phyloP scores from a whole-genome alignment of 495 filamentous ascomycete species.

The Polyplosphaeria fusca region DNA sequence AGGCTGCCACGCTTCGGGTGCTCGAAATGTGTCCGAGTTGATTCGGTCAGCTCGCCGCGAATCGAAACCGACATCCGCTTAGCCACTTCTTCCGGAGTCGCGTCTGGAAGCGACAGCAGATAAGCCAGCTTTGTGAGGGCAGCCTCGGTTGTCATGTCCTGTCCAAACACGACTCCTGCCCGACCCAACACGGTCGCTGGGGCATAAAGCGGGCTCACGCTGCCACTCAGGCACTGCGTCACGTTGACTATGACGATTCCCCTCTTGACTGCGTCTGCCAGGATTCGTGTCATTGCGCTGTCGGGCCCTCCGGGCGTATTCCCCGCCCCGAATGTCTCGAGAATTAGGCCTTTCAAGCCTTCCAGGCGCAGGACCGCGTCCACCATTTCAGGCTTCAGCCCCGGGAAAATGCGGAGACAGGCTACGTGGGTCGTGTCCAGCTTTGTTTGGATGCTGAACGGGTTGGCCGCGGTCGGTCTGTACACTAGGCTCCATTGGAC shows the following conservation, averaged over 20 bases:
- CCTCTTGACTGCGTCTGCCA: conserved; percentile 70
- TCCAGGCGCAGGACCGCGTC: conserved; percentile 80
- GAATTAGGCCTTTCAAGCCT: conserved; percentile 74
- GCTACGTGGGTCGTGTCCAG: conserved; percentile 87
- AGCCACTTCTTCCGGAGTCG: conserved; percentile 61
- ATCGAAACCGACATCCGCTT: conserved; percentile 70
- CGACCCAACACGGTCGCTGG: conserved; percentile 82
- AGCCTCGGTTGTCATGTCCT: conserved; percentile 91
- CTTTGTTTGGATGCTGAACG: conserved; percentile 73
- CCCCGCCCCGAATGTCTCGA: conserved; percentile 94
- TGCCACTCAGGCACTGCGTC: conserved; percentile 85
- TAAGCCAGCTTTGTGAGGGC: conserved; percentile 93
- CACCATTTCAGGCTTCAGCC: conserved; percentile 92
- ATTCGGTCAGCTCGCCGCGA: conserved; percentile 82
- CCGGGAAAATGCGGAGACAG: conserved; percentile 90
- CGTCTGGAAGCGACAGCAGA: conserved; percentile 66
- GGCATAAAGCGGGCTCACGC: conserved; percentile 87
- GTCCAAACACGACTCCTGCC: conserved; percentile 86
- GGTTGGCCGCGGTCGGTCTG: conserved; percentile 66
- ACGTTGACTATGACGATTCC: conserved; percentile 91
- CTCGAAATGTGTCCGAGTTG: conserved; percentile 60
- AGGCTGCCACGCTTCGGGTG: conserved; percentile 60
- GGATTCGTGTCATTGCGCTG: conserved; percentile 74
- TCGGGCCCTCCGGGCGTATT: conserved; percentile 87
- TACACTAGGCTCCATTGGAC: conserved; percentile 81